phyloP scores from a whole-genome alignment of 768 basidiomycete species.

The Paxillus involutus region DNA sequence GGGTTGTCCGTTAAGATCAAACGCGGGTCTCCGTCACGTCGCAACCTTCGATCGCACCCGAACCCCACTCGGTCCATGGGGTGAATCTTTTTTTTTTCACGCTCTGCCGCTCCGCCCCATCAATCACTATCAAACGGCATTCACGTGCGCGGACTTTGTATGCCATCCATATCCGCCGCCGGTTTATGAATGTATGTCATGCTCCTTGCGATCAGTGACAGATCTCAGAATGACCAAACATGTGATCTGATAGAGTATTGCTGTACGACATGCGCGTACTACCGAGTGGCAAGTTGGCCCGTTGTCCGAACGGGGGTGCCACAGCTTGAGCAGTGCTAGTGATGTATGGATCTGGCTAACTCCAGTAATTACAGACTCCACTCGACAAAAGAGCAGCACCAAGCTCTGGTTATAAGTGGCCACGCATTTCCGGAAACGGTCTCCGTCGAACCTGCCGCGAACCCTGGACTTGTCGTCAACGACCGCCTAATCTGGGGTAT shows the following conservation, averaged over 20 bases:
- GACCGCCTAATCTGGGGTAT: constrained; percentile 15
- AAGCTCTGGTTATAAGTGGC: background rate
- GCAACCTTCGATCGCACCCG: too few species aligned
- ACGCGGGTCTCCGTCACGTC: too few species aligned
- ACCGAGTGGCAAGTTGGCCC: background rate
- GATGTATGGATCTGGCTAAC: too few species aligned
- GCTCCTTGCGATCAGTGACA: background rate
- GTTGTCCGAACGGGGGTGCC: background rate
- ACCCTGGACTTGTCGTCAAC: constrained; percentile 10
- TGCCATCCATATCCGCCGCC: background rate
- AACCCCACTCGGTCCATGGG: too few species aligned
- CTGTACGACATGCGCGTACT: background rate
- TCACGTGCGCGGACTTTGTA: constrained; percentile 6
- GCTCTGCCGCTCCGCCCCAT: background rate
- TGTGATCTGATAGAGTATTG: background rate
- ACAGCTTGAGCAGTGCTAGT: too few species aligned
- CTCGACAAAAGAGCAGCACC: background rate
- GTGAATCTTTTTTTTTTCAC: background rate
- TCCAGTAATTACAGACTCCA: background rate
- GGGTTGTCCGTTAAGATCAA: constrained; percentile 14
- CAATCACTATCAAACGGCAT: background rate
- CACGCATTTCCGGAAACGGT: constrained; percentile 5
- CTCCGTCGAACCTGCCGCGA: constrained; percentile 15
- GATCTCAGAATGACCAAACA: background rate
- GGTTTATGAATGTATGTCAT: background rate